Evolutionary conservation across 2,329 filamentous ascomycete species (phyloP), one percentile per base, ranked within the genome.

Genomic region (Alternaria dauci): DNA sequence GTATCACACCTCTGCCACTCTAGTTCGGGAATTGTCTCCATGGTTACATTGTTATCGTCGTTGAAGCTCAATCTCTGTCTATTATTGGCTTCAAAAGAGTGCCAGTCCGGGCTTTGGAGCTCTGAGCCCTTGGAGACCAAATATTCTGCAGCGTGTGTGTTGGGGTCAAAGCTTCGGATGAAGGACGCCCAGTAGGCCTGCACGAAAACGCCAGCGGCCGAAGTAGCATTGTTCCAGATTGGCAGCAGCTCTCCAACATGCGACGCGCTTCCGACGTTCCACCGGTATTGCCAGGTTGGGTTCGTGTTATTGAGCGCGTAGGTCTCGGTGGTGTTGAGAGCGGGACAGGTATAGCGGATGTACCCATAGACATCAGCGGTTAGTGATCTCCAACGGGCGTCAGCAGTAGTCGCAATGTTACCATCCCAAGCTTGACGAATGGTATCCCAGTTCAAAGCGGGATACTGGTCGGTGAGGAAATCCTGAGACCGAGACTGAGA

Each of bases 261-360:
- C 2, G 73, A 68, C 1, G 77, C 74, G 12, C 77, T 71, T 12
- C 75, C 78, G 2, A 85, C 81, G 44, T 85, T 82, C 76, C 81
- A 85, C 0, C 81, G 76, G 62, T 85, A 85, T 44, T 81, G 80
- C 80, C 82, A 85, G 7, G 79, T 77, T 1, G 72, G 65, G 8
- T 58, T 8, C 1, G 65, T 71, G 5, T 72, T 66, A 3, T 71
- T 69, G 20, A 71, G 70, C 1, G 77, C 72, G 41, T 71, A 76
- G 1, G 71, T 68, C 6, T 71, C 66, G 0, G 81, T 75, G 48
- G 85, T 79, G 44, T 76, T 76, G 44, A 82, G 79, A 2, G 77
- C 79, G 1, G 81, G 80, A 53, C 83, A 85, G 28, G 74, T 80
- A 64, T 85, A 85, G 1, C 83, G 85, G 8, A 83, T 74, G 56